phyloP scores from a whole-genome alignment of 768 basidiomycete genomes.

The Tephrocybe sp. region DNA sequence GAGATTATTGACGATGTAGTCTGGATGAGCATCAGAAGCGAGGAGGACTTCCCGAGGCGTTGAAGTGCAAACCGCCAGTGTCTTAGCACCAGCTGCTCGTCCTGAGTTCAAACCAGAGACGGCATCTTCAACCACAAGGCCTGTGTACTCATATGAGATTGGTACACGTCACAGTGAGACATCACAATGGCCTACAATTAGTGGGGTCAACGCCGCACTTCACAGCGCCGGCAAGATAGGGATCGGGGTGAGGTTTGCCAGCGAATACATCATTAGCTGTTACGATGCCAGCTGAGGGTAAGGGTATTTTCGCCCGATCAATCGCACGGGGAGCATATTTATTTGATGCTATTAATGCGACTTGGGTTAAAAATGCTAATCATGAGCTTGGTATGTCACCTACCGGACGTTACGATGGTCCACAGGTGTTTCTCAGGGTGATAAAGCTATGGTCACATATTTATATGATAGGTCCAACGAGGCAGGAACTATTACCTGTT shows the following conservation, averaged over 20 bases:
- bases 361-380: conserved; percentile 1
- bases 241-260: conserved; percentile 88
- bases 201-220: conserved; percentile 51
- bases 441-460: conserved; percentile 24
- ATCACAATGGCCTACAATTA: conserved; percentile 43
- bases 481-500: conserved; percentile 37
- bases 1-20: conserved; percentile 70
- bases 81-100: conserved; percentile 68
- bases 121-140: conserved; percentile 88
- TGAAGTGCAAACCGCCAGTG: conserved; percentile 84
- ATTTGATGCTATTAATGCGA: conserved; percentile 54
- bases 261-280: conserved; percentile 68
- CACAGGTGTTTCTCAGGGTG: conserved; percentile 42
- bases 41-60: conserved; percentile 55
- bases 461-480: background rate
- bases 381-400: conserved; percentile 2
- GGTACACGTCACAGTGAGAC: background rate
- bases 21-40: conserved; percentile 49
- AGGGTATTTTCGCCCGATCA: conserved; percentile 54
- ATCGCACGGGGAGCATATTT: conserved; percentile 70
- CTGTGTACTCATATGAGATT: conserved; percentile 38
- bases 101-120: conserved; percentile 79
- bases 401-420: conserved; percentile 87
- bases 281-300: conserved; percentile 59
- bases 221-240: conserved; percentile 77